Evolutionary conservation across 2,329 filamentous ascomycete genomes (phyloP).

Genomic region (Stagonosporopsis chrysanthemi): DNA sequence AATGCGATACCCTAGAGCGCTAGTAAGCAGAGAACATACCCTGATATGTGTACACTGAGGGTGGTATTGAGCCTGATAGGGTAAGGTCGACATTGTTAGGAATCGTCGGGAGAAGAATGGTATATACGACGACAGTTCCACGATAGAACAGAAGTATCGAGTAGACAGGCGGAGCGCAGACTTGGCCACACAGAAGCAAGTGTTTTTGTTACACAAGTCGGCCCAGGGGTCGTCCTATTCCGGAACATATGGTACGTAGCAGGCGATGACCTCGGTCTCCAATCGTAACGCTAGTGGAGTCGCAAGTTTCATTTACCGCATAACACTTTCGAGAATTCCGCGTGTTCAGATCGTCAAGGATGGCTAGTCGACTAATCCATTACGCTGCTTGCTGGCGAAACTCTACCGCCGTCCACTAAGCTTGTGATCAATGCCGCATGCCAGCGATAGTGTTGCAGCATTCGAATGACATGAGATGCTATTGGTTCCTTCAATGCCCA

Average conservation of each 20-base stretch:
- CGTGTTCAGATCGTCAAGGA: not conserved
- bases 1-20: slow-evolving; percentile 31
- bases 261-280: slow-evolving; percentile 18
- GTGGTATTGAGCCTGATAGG: not conserved
- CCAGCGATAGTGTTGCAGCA: not conserved
- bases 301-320: slow-evolving; percentile 7
- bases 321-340: not conserved
- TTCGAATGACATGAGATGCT: not conserved
- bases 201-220: slow-evolving; percentile 26
- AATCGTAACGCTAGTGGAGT: slow-evolving; percentile 22
- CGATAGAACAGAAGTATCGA: not conserved
- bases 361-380: not conserved
- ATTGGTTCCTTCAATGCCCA: not conserved
- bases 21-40: slow-evolving; percentile 15
- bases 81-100: not conserved
- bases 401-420: not conserved
- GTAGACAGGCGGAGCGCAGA: slow-evolving; percentile 16
- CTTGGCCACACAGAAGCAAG: slow-evolving; percentile 16
- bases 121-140: not conserved
- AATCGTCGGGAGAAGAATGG: not conserved
- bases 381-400: not conserved
- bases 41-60: slow-evolving; percentile 2
- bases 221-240: slow-evolving; percentile 20
- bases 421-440: not conserved
- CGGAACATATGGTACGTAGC: slow-evolving; percentile 35